Percentiles rank a stretch among this genome's conserved stretches.
Conservation (phyloP, 768 basidiomycete species). For the Naganishia antarctica region DNA sequence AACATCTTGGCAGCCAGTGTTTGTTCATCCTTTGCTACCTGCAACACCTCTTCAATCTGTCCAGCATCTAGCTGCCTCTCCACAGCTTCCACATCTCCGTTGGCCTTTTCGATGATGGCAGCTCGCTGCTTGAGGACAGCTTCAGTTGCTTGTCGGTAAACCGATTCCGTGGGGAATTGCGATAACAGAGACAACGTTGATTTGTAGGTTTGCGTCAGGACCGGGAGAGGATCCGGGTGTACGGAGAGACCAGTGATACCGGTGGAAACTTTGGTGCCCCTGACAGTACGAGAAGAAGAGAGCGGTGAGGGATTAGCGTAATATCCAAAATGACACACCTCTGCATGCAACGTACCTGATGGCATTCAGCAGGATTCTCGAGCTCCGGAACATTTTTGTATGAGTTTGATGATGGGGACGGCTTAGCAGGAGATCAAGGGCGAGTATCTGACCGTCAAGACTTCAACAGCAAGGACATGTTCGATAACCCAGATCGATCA, state of each 20-base stretch:
- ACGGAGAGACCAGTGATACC: constrained; percentile 78
- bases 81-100: constrained; percentile 60
- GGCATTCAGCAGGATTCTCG: constrained; percentile 6
- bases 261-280: constrained; percentile 57
- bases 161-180: constrained; percentile 68
- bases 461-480: too few species aligned
- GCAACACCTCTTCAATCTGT: constrained; percentile 77
- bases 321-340: neutral
- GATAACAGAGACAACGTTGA: constrained; percentile 67
- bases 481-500: constrained; percentile 15
- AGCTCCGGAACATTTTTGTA: constrained; percentile 10
- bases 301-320: too few species aligned
- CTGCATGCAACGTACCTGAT: constrained; percentile 1
- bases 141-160: constrained; percentile 84
- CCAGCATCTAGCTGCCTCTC: constrained; percentile 77
- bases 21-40: constrained; percentile 77
- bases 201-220: constrained; percentile 68
- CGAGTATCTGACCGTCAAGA: too few species aligned
- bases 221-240: constrained; percentile 77
- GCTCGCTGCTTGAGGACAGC: constrained; percentile 77
- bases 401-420: neutral
- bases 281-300: neutral
- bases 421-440: too few species aligned
- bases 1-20: constrained; percentile 71
- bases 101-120: constrained; percentile 63